Evolutionary conservation across 1,284 basidiomycete species (phyloP).

Genomic region (Ustilago esculenta): DNA sequence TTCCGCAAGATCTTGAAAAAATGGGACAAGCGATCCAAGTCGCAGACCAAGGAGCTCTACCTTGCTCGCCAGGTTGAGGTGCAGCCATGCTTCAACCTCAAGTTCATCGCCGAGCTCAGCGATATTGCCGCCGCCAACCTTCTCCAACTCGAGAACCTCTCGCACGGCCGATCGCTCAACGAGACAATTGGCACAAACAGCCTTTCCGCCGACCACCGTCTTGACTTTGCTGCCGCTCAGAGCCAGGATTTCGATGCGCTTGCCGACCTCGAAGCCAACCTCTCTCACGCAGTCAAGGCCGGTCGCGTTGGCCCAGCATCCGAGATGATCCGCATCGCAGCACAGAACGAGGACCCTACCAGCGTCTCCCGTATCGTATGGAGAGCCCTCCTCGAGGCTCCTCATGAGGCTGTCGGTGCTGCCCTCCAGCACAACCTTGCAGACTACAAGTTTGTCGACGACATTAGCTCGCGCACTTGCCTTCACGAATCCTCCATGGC

Average conservation of each 20-base stretch:
- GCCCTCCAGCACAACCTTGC: constrained; percentile 68
- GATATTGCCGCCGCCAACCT: constrained; percentile 94
- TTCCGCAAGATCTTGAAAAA: constrained; percentile 99
- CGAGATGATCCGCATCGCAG: constrained; percentile 55
- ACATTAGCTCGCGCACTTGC: constrained; percentile 94
- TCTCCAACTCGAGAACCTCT: constrained; percentile 82
- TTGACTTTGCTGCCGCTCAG: constrained; percentile 63
- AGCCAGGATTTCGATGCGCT: constrained; percentile 57
- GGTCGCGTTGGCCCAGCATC: constrained; percentile 48
- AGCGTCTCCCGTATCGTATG: constrained; percentile 63
- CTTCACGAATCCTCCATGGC: constrained; percentile 93
- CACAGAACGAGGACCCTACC: constrained; percentile 53
- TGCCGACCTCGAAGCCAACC: constrained; percentile 60
- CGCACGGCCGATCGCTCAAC: constrained; percentile 49
- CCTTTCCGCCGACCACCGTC: constrained; percentile 53
- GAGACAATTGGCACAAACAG: constrained; percentile 34
- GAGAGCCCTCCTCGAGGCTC: constrained; percentile 61
- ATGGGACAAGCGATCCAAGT: constrained; percentile 96
- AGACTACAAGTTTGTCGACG: constrained; percentile 91
- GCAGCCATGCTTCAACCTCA: constrained; percentile 82
- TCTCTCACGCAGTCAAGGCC: constrained; percentile 53
- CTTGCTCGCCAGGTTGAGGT: constrained; percentile 96
- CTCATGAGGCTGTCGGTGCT: constrained; percentile 47
- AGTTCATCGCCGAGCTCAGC: constrained; percentile 94
- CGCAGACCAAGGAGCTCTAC: constrained; percentile 94